Base-by-base conservation (phyloP, 2,329 filamentous ascomycete species). In the Metarhizium brunneum region DNA sequence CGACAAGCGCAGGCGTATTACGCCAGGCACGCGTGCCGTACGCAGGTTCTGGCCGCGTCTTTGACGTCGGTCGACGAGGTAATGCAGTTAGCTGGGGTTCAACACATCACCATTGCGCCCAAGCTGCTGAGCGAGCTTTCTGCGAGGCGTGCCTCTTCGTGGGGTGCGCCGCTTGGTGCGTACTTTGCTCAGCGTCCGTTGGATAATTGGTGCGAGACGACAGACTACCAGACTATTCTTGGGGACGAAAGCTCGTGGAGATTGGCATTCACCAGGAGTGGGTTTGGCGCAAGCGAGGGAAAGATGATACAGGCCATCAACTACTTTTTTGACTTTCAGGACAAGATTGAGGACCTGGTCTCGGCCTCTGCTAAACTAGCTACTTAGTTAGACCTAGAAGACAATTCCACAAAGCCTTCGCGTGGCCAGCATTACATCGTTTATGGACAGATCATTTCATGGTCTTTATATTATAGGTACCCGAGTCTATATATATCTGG, bases 91-190 rank as follows among this genome's bases (percentile, higher is more conserved):
- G 79, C 79, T 2, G 81, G 82, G 0, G 76, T 78, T 1, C 70
- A 82, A 42, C 79, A 83, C 63, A 77, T 86, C 25, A 85, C 83
- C 0, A 73, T 87, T 40, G 73, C 81, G 0, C 81, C 82, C 0
- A 68, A 67, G 1, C 66, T 85, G 2, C 68, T 86, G 30, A 66
- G 66, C 8, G 68, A 74, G 38, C 70, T 83, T n/a, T 69, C 73
- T 0, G 65, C 68, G 13, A 71, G 71, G 13, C 62, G 70, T 0
- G 60, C 66, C 6, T 64, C 69, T 4, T 54, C 63, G 0, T 50
- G 47, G 53, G 8, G 16, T n/a, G 53, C 47, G 7, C 48, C 30
- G 35, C 47, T 50, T 5, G 53, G 53, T 18, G 29, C 45, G 6
- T 50, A 50, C 20, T 68, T 70, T 47, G 61, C 59, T 5, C 60